Base-by-base conservation (phyloP, 1,139 yeast species). In the Arxiozyma telluris region DNA sequence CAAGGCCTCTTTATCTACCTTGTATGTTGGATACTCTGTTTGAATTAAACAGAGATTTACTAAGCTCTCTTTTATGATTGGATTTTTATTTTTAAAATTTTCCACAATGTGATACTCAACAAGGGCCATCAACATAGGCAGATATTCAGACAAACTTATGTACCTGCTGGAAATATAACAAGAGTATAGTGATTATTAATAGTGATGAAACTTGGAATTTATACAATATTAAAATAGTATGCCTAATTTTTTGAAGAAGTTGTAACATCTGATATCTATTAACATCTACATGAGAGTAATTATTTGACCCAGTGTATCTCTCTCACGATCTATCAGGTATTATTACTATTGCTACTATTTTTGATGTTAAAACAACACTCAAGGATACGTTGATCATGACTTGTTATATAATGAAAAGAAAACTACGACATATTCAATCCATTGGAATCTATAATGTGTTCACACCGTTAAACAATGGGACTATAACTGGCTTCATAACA, bases 361-460 rank as follows among this genome's bases (percentile, higher is more conserved):
- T 34, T 15, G 17, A 34, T 34, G 39, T 34, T 12, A 15, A 11
- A 34, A 4, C 39, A 34, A 34, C 17, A 6, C 6, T 34, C 4
- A 3, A 6, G 3, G 4, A 34, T 34, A 34, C n/a, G 9, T 15
- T 12, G n/a, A 34, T 15, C n/a, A 48, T 52, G 47, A n/a, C 52
- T 27, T 44, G 18, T 12, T 54, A 55, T 52, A 45, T 64, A 44
- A 48, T 59, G 46, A 55, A 54, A 44, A 55, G 59, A 39, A 57
- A 64, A 48, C 54, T 65, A 43, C 60, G 70, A 54, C 70, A 66
- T 57, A 52, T 67, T 15, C 60, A 59, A 45, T 61, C 65, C 15
- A 55, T 67, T 38, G 46, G 47, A 6, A 42, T 56, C 3, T 21
- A 47, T 21, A 56, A 56, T 27, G 50, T 54, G 4, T 47, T 43